Conservation (phyloP, 345 rosid genomes). For the Toxicodendron radicans region DNA sequence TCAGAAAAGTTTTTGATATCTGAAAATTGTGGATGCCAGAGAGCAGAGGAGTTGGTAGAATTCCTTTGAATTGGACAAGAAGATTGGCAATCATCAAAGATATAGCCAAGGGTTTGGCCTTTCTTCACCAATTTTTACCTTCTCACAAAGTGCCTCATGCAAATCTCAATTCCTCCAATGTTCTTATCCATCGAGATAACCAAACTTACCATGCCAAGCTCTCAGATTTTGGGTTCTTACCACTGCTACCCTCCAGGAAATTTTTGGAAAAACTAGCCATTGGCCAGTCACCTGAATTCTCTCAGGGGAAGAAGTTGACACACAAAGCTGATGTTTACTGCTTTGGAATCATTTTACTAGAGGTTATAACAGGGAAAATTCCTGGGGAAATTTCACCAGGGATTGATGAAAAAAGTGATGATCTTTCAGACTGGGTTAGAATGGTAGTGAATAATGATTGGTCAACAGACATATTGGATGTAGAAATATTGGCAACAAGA, state of each 20-base stretch:
- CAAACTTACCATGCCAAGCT: slow-evolving; percentile 38
- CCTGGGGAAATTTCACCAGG: slow-evolving; percentile 25
- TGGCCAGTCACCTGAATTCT: slow-evolving; percentile 48
- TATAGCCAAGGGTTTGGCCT: slow-evolving; percentile 38
- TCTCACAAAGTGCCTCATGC: slow-evolving; percentile 55
- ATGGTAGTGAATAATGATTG: slow-evolving; percentile 45
- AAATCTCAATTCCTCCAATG: slow-evolving; percentile 57
- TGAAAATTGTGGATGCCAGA: slow-evolving; percentile 27
- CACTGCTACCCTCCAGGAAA: slow-evolving; percentile 34
- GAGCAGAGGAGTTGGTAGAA: slow-evolving; percentile 43
- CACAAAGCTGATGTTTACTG: slow-evolving; percentile 56
- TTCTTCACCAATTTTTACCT: slow-evolving; percentile 46
- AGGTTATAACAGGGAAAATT: slow-evolving; percentile 50
- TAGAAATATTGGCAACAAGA: slow-evolving; percentile 39
- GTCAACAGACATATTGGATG: slow-evolving; percentile 55
- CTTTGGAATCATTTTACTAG: slow-evolving; percentile 51
- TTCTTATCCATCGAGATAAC: slow-evolving; percentile 26
- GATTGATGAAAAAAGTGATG: slow-evolving; percentile 14
- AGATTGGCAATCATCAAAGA: slow-evolving; percentile 49
- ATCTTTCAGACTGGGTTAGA: slow-evolving; percentile 52
- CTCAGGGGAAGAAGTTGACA: slow-evolving; percentile 44
- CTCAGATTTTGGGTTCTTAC: slow-evolving; percentile 48
- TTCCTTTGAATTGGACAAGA: slow-evolving; percentile 40
- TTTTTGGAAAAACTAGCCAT: slow-evolving; percentile 29
- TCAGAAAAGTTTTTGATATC: not conserved